A percentile compares a stretch with the other conserved stretches of the same genome.
These are phyloP conservation scores for Cymbopogon citratus DNA, from an alignment of 176 grass and related monocot genomes.

Conservation along the genomic window DNA sequence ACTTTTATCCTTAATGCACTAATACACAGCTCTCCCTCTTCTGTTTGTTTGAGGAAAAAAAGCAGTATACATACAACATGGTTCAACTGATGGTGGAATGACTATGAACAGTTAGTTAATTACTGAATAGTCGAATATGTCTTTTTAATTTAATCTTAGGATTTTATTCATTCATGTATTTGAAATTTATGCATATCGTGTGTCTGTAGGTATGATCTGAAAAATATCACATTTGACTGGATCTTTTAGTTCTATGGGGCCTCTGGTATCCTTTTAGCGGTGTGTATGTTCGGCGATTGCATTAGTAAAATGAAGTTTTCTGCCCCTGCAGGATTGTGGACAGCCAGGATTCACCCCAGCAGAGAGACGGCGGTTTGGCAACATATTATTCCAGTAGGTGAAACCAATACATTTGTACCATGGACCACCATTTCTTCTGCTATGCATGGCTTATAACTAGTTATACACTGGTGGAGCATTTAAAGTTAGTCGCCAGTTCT, in stretches of 20 bases:
- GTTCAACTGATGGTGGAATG: not conserved
- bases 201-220: too few species aligned
- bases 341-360: constrained; percentile 89
- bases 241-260: not conserved
- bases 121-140: too few species aligned
- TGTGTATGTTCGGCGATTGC: constrained; percentile 2
- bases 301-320: constrained; percentile 11
- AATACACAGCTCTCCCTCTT: too few species aligned
- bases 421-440: not conserved
- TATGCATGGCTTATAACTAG: not conserved
- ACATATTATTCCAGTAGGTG: constrained; percentile 76
- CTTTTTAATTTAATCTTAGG: too few species aligned
- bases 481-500: not conserved
- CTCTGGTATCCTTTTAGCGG: not conserved
- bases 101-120: not conserved
- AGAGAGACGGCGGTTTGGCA: constrained; percentile 76
- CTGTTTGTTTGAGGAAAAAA: not conserved
- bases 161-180: too few species aligned
- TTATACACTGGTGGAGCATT: not conserved
- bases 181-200: too few species aligned
- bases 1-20: not conserved
- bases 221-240: not conserved
- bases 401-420: constrained; percentile 11
- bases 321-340: constrained; percentile 73
- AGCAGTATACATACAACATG: not conserved